Conservation (phyloP, 257 asterid species). For the Nicotiana tabacum region DNA sequence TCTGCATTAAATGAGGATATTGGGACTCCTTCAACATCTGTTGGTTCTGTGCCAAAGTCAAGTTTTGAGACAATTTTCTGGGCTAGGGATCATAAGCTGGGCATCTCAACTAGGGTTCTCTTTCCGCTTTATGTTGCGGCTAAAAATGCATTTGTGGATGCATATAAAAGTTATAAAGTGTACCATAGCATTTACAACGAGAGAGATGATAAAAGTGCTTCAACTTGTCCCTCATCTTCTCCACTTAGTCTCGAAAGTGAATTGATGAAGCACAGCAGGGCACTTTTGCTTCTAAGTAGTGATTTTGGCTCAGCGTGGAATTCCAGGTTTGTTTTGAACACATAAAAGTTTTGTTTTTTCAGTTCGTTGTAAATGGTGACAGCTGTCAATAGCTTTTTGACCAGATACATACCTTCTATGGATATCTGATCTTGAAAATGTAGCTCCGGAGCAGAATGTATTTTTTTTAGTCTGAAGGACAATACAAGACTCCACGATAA, state of each 20-base stretch:
- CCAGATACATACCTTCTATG: conserved; percentile 5
- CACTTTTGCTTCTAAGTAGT: conserved; percentile 69
- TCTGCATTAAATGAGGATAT: conserved; percentile 42
- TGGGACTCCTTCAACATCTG: conserved; percentile 18
- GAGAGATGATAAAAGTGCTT: conserved; percentile 22
- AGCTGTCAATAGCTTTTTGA: neutral
- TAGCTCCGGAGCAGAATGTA: neutral
- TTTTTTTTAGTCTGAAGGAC: neutral
- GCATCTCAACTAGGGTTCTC: conserved; percentile 61
- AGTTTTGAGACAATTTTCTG: conserved; percentile 43
- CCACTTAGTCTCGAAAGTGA: conserved; percentile 36
- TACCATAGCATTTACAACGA: conserved; percentile 16
- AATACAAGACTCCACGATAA: neutral
- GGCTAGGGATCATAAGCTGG: conserved; percentile 70
- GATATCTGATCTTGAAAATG: conserved; percentile 8
- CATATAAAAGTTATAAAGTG: conserved; percentile 38
- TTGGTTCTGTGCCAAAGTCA: conserved; percentile 13
- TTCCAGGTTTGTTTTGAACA: conserved; percentile 44
- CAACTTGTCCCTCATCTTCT: conserved; percentile 14
- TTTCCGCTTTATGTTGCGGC: conserved; percentile 61
- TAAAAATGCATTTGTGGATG: conserved; percentile 61
- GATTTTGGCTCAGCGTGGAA: conserved; percentile 97
- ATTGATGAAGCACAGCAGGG: conserved; percentile 80
- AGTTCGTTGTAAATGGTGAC: neutral
- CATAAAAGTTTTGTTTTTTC: neutral